Conservation (phyloP, 2,329 filamentous ascomycete species). For the Colletotrichum cordylinicola region DNA sequence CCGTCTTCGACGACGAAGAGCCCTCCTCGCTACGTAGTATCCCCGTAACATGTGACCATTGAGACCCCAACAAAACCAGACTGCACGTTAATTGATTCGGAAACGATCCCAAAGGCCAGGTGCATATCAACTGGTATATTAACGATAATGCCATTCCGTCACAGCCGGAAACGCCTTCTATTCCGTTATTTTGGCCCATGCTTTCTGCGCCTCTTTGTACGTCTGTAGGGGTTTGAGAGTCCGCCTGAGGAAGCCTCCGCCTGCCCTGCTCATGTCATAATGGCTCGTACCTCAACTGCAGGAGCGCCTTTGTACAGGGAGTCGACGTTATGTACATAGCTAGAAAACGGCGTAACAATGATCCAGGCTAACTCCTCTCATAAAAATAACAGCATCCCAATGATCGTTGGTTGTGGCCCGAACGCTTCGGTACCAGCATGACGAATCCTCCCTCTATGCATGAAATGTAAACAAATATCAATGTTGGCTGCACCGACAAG, state of each 20-base stretch:
- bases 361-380: not conserved
- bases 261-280: not conserved
- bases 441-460: slow-evolving; percentile 13
- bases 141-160: not conserved
- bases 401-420: not conserved
- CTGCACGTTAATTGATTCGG: not conserved
- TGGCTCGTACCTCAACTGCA: not conserved
- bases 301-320: not conserved
- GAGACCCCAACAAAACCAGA: not conserved
- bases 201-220: not conserved
- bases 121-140: not conserved
- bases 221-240: not conserved
- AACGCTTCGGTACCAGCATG: slow-evolving; percentile 19
- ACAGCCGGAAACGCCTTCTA: not conserved
- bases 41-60: not conserved
- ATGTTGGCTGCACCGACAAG: not conserved
- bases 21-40: not conserved
- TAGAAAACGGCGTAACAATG: not conserved
- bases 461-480: not conserved
- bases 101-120: not conserved
- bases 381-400: not conserved
- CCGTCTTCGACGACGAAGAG: not conserved
- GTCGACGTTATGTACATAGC: not conserved
- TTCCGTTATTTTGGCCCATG: not conserved
- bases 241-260: not conserved